These are phyloP conservation scores for Solanum pimpinellifolium DNA, from an alignment of 257 asterid species.

Conservation along the genomic window DNA sequence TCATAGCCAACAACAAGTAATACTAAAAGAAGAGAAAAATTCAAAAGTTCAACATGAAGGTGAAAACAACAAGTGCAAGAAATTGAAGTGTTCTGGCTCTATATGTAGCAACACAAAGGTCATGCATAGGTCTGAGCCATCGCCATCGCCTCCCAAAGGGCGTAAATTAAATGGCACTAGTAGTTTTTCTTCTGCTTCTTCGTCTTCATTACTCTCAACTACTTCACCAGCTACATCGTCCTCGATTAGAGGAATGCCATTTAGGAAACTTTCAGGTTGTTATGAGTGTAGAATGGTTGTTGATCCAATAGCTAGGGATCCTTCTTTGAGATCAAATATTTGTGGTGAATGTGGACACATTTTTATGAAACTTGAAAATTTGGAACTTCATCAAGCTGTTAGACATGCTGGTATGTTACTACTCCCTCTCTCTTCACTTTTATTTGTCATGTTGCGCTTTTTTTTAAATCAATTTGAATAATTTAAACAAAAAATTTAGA, in stretches of 20 bases:
- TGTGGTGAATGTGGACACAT: slow-evolving; percentile 66
- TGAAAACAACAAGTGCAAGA: slow-evolving; percentile 31
- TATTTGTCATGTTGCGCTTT: no score
- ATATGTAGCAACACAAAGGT: slow-evolving; percentile 80
- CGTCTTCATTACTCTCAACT: background rate
- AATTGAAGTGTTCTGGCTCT: slow-evolving; percentile 69
- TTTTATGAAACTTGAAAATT: slow-evolving; percentile 60
- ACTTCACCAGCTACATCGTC: slow-evolving; percentile 31
- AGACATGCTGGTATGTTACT: slow-evolving; percentile 66
- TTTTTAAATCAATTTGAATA: no score
- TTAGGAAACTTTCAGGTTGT: slow-evolving; percentile 70
- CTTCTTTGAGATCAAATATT: slow-evolving; percentile 52
- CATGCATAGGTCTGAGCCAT: slow-evolving; percentile 52
- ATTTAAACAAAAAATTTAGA: no score
- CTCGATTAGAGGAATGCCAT: slow-evolving; percentile 60
- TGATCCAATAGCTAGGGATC: slow-evolving; percentile 77
- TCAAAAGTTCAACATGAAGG: background rate
- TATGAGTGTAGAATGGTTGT: slow-evolving; percentile 86
- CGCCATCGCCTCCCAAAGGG: slow-evolving; percentile 19
- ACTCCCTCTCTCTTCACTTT: no score
- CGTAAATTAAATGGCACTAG: background rate
- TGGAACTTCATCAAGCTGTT: slow-evolving; percentile 79
- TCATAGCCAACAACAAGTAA: background rate
- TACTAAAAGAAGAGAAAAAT: background rate
- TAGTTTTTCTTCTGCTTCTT: slow-evolving; percentile 16